Evolutionary conservation across 75 land plant genomes (phyloP).

Genomic region (Picea glauca): DNA sequence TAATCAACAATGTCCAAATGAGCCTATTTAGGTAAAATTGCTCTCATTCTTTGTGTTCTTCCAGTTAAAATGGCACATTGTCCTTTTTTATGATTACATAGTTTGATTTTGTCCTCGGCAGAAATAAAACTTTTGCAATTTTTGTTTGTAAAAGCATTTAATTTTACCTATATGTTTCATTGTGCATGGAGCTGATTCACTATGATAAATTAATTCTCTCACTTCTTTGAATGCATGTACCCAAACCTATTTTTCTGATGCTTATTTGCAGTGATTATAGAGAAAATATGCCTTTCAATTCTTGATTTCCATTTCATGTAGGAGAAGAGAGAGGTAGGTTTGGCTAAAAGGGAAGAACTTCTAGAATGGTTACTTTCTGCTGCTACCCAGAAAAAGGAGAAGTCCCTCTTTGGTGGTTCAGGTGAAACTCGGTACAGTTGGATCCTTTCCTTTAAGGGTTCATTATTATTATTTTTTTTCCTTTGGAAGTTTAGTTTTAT

Average conservation of each 20-base stretch:
- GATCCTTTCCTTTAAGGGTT: background rate
- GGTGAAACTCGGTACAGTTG: conserved; percentile 13
- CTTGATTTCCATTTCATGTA: conserved; percentile 1
- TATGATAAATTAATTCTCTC: background rate
- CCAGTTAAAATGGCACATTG: no score
- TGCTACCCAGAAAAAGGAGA: conserved; percentile 18
- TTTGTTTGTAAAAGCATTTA: no score
- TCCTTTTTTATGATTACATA: no score
- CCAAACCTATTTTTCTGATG: background rate
- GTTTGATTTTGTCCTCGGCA: no score
- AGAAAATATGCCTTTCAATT: conserved; percentile 3
- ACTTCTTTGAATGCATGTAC: background rate
- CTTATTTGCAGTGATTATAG: background rate
- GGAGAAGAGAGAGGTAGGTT: conserved; percentile 23
- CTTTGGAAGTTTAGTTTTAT: background rate
- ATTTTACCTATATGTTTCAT: no score
- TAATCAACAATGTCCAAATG: no score
- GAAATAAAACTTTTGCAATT: no score
- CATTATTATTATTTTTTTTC: background rate
- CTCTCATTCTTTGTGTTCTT: no score
- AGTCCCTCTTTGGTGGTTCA: conserved; percentile 11
- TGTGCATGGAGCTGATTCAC: no score
- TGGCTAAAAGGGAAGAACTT: conserved; percentile 27
- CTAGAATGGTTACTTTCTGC: conserved; percentile 19
- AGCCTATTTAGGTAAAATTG: no score